Evolutionary conservation across 805 yeast species (phyloP).

Genomic region (Saturnispora halmiae): DNA sequence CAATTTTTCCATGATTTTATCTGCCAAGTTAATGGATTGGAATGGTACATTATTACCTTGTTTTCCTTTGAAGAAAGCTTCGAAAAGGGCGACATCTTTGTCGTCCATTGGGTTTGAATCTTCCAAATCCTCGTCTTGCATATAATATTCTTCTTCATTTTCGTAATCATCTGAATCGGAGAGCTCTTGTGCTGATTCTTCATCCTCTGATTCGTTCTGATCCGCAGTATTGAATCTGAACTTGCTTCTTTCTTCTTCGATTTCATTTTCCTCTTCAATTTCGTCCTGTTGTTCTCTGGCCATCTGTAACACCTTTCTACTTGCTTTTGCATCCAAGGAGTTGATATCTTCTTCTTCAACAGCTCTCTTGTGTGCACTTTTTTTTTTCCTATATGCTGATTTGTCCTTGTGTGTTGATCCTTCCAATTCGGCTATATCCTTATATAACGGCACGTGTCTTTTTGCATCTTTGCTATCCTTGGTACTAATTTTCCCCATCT

Average conservation of each 20-base stretch:
- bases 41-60: conserved; percentile 19
- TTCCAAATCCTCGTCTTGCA: conserved; percentile 44
- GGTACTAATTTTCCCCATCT: conserved; percentile 56
- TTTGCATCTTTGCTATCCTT: conserved; percentile 43
- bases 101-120: conserved; percentile 67
- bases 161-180: conserved; percentile 25
- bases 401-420: conserved; percentile 43
- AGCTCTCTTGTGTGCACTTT: conserved; percentile 21
- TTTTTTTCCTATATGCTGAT: conserved; percentile 8
- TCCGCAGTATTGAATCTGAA: conserved; percentile 28
- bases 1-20: conserved; percentile 85
- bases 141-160: conserved; percentile 32
- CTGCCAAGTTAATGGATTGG: conserved; percentile 68
- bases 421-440: conserved; percentile 64
- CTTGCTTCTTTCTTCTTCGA: conserved; percentile 18
- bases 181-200: conserved; percentile 19
- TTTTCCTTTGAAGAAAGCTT: conserved; percentile 49
- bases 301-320: conserved; percentile 77
- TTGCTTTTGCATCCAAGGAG: conserved; percentile 68
- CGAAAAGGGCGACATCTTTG: conserved; percentile 77
- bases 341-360: conserved; percentile 48
- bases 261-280: conserved; percentile 57
- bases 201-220: conserved; percentile 24
- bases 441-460: conserved; percentile 75
- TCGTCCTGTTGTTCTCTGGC: conserved; percentile 94